phyloP scores from a whole-genome alignment of 176 grass and related monocot species.

The Zea luxurians region DNA sequence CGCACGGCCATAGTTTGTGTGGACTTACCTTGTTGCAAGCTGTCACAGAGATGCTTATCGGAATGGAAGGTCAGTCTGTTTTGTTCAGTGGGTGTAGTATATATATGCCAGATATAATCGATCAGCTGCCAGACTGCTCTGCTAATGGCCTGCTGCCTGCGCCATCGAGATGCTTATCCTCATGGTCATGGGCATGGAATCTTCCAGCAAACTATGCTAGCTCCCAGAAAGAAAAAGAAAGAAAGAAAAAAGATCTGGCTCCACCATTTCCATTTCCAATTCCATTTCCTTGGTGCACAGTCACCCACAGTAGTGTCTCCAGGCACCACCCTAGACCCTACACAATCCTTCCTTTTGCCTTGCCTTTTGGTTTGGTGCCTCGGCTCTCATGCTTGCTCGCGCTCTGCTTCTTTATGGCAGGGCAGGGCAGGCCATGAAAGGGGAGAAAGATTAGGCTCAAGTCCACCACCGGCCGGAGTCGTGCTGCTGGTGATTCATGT shows the following conservation, averaged over 20 bases:
- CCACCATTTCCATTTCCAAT: background rate
- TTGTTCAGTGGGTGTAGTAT: background rate
- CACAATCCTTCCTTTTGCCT: background rate
- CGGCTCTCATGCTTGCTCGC: background rate
- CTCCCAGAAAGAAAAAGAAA: background rate
- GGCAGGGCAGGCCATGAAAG: constrained; percentile 26
- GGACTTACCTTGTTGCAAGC: background rate
- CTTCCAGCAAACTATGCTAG: constrained; percentile 23
- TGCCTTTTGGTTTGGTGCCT: constrained; percentile 32
- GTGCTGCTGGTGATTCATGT: too few relatives aligned
- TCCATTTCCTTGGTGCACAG: constrained; percentile 16
- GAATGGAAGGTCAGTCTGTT: too few relatives aligned
- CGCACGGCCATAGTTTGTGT: constrained; percentile 5
- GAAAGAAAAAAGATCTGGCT: background rate
- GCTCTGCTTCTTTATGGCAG: constrained; percentile 41
- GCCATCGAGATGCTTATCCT: constrained; percentile 25
- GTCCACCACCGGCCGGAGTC: constrained; percentile 15
- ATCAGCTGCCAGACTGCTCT: background rate
- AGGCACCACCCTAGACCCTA: background rate
- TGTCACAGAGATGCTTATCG: too few relatives aligned
- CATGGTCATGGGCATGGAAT: constrained; percentile 19
- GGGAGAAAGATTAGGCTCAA: constrained; percentile 26
- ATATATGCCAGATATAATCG: background rate
- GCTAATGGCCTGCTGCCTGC: background rate
- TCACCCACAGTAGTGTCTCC: constrained; percentile 6